Conservation (phyloP, 2,329 filamentous ascomycete genomes). For the Fusarium sp. region DNA sequence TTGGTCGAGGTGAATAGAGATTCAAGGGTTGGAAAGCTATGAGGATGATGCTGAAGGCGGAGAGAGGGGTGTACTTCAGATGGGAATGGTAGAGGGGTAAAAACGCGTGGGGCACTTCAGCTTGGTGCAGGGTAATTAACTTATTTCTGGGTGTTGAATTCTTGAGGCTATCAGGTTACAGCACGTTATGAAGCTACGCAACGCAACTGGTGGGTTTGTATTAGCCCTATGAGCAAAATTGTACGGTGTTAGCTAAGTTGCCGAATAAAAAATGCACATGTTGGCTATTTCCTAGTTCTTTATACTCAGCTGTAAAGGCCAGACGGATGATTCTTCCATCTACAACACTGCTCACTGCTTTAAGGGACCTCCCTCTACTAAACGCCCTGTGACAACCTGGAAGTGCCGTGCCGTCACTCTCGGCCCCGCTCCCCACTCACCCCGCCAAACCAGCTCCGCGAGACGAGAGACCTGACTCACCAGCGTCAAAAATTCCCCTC, state of each 20-base stretch:
- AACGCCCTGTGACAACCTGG: constrained; percentile 4
- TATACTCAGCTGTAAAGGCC: too few species aligned
- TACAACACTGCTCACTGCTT: not conserved
- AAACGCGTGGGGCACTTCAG: constrained; percentile 31
- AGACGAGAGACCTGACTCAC: constrained; percentile 39
- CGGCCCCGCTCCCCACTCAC: constrained; percentile 44
- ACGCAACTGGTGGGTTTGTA: constrained; percentile 29
- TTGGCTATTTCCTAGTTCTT: too few species aligned
- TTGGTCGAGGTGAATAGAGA: constrained; percentile 4
- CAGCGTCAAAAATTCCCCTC: constrained; percentile 44
- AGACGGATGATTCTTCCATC: not conserved
- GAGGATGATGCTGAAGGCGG: constrained; percentile 9
- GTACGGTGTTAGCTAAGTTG: too few species aligned
- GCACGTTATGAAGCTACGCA: constrained; percentile 32
- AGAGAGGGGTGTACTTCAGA: constrained; percentile 25
- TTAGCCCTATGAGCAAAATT: not conserved
- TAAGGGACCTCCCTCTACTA: not conserved
- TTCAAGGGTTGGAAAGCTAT: not conserved
- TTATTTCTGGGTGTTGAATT: not conserved
- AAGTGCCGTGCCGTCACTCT: constrained; percentile 13
- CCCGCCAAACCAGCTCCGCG: constrained; percentile 41
- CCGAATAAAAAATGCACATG: not conserved
- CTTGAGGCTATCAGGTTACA: not conserved
- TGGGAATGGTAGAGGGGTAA: constrained; percentile 39
- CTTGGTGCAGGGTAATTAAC: constrained; percentile 35